Evolutionary conservation across 441 rosid species (phyloP).

Genomic region (Corymbia citriodora): DNA sequence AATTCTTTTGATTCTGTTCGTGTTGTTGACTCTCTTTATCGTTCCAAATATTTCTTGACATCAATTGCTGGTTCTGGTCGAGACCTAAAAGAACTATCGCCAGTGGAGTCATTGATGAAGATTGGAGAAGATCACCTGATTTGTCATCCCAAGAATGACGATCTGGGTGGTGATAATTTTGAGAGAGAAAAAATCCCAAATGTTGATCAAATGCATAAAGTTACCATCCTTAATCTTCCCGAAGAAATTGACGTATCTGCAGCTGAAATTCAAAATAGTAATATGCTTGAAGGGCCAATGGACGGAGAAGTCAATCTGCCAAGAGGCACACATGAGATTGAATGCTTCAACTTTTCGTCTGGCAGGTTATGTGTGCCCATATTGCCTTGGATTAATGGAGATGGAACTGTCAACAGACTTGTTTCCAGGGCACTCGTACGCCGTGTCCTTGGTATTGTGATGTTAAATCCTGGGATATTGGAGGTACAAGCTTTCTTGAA

Average conservation of each 20-base stretch:
- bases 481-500: constrained; percentile 49
- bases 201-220: constrained; percentile 53
- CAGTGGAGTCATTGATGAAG: constrained; percentile 24
- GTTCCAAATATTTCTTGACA: constrained; percentile 75
- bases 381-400: constrained; percentile 92
- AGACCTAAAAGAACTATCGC: constrained; percentile 22
- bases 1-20: constrained; percentile 59
- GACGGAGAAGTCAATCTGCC: constrained; percentile 12
- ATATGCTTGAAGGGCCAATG: constrained; percentile 22
- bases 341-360: constrained; percentile 21
- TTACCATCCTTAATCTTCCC: constrained; percentile 88
- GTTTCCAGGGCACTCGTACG: constrained; percentile 77
- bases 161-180: constrained; percentile 17
- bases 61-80: constrained; percentile 27
- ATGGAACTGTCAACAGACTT: constrained; percentile 61
- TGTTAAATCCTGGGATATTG: constrained; percentile 86
- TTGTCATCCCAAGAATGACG: constrained; percentile 25
- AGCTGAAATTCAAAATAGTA: constrained; percentile 23
- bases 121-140: constrained; percentile 16
- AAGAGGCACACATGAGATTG: constrained; percentile 17
- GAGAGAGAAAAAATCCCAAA: constrained; percentile 14
- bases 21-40: constrained; percentile 73
- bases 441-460: constrained; percentile 72
- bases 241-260: constrained; percentile 33
- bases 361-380: constrained; percentile 48